phyloP scores from a whole-genome alignment of 768 basidiomycete species.

The Boletus fagicola region DNA sequence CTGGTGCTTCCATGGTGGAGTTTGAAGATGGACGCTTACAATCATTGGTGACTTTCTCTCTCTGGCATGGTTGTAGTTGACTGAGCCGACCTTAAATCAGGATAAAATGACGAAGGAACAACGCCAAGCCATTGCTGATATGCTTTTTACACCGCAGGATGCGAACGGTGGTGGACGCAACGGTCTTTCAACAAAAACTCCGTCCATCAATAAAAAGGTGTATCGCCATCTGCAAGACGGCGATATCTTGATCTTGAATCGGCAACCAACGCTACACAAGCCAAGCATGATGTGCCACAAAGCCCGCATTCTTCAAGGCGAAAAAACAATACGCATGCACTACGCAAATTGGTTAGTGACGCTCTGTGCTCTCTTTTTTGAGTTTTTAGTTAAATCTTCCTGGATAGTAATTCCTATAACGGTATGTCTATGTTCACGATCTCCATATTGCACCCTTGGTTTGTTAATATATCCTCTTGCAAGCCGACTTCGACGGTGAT shows the following conservation, averaged over 20 bases:
- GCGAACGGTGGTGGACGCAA: conserved; percentile 45
- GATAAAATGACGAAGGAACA: conserved; percentile 86
- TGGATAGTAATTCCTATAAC: conserved; percentile 90
- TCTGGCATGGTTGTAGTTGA: neutral
- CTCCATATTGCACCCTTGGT: conserved; percentile 1
- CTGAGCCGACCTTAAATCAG: conserved; percentile 38
- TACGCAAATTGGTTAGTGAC: conserved; percentile 91
- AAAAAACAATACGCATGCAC: conserved; percentile 99
- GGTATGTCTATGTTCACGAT: conserved; percentile 45
- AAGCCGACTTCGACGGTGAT: conserved; percentile 93
- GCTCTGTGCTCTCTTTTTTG: conserved; percentile 1
- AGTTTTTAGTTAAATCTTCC: conserved; percentile 15
- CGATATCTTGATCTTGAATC: conserved; percentile 92
- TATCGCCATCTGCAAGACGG: conserved; percentile 93
- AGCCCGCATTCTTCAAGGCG: conserved; percentile 87
- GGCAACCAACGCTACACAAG: conserved; percentile 98
- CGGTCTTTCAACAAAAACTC: conserved; percentile 72
- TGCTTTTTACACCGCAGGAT: conserved; percentile 88
- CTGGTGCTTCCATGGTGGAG: conserved; percentile 93
- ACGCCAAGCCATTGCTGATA: conserved; percentile 92
- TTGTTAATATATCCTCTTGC: conserved; percentile 8
- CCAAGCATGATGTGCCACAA: conserved; percentile 99
- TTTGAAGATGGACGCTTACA: conserved; percentile 91
- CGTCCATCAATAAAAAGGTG: conserved; percentile 93
- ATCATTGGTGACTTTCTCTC: conserved; percentile 55